Conservation (phyloP, 106 monocot species). For the Dendrobium catenatum region DNA sequence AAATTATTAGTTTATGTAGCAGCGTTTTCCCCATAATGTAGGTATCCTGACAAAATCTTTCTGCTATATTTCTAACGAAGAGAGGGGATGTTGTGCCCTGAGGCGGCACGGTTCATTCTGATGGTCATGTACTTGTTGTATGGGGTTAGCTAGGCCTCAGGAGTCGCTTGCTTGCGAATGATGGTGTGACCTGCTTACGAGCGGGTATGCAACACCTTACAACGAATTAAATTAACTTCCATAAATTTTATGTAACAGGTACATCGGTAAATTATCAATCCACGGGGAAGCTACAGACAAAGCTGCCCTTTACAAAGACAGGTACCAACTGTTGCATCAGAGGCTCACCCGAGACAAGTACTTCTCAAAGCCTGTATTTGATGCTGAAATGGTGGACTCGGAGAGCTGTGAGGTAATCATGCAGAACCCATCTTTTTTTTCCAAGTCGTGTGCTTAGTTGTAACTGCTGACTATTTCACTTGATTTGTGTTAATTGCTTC, state of each 20-base stretch:
- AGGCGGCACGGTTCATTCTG: too few species aligned
- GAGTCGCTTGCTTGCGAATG: too few species aligned
- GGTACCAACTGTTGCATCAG: conserved; percentile 75
- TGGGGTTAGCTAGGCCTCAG: too few species aligned
- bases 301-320: conserved; percentile 70
- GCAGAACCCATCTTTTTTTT: background rate
- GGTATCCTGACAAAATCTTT: too few species aligned
- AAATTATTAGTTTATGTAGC: too few species aligned
- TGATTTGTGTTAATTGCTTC: background rate
- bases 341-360: conserved; percentile 82
- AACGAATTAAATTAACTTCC: background rate
- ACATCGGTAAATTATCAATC: conserved; percentile 58
- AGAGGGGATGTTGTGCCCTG: too few species aligned
- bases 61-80: too few species aligned
- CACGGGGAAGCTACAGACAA: conserved; percentile 82
- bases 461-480: background rate
- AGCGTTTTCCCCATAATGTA: too few species aligned
- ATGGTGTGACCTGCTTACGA: too few species aligned
- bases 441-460: background rate
- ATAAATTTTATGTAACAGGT: conserved; percentile 26
- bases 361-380: conserved; percentile 79
- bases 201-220: background rate
- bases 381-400: conserved; percentile 40
- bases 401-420: conserved; percentile 56
- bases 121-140: too few species aligned